A percentile compares a stretch with the other conserved stretches of the same genome.
These are phyloP conservation scores for Venturia pyrina DNA, from an alignment of 2,329 filamentous ascomycete species.

Conservation along the genomic window DNA sequence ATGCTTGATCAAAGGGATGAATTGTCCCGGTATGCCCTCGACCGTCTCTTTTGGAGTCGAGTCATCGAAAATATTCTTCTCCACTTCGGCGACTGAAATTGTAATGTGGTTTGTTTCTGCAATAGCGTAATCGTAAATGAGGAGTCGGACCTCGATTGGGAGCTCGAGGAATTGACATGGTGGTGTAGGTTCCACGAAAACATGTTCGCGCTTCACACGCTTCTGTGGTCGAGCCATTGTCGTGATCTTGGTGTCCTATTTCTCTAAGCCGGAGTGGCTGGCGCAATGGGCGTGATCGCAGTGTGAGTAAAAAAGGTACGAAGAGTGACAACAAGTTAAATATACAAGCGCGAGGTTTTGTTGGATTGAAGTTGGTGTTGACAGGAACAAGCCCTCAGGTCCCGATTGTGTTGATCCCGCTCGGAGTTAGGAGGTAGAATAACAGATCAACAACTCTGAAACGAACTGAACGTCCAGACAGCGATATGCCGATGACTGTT, in stretches of 20 bases:
- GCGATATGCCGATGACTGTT: background rate
- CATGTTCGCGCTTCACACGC: constrained; percentile 2
- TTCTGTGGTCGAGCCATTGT: constrained; percentile 2
- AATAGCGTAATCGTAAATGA: constrained; percentile 10
- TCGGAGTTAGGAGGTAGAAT: no score
- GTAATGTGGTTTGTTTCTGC: constrained; percentile 7
- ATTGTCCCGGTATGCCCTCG: constrained; percentile 7
- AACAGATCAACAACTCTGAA: background rate
- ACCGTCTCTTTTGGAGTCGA: background rate
- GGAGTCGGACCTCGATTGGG: constrained; percentile 11
- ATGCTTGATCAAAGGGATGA: constrained; percentile 9
- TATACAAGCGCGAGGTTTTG: background rate
- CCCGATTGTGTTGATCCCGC: background rate
- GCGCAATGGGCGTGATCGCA: background rate
- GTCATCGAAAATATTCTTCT: background rate
- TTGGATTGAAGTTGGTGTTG: background rate
- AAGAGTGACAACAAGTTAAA: background rate
- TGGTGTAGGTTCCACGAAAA: background rate
- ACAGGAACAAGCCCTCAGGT: no score
- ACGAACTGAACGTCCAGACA: background rate
- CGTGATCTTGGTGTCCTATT: background rate
- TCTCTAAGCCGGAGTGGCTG: background rate
- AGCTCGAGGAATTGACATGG: constrained; percentile 8
- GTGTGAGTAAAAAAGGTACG: background rate
- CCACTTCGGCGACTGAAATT: constrained; percentile 9